A percentile compares a stretch with the other conserved stretches of the same genome.
phyloP scores from a whole-genome alignment of 2,329 filamentous ascomycete species.

The Decorospora gaudefroyi region DNA sequence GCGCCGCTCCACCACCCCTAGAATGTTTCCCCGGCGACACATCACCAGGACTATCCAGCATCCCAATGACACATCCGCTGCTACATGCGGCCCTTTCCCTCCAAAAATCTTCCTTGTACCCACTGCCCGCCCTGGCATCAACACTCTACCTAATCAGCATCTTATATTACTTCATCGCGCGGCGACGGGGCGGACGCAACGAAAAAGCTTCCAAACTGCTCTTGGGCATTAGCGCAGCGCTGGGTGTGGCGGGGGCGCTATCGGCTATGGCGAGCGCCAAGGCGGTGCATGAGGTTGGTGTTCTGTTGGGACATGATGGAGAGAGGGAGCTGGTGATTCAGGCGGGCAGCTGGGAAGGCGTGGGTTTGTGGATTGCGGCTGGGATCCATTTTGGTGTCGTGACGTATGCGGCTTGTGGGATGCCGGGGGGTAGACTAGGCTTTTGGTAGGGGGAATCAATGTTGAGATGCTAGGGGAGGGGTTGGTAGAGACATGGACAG shows the following conservation, averaged over 20 bases:
- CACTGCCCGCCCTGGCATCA: slow-evolving; percentile 8
- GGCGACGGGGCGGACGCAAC: slow-evolving; percentile 2
- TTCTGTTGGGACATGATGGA: slow-evolving; percentile 5
- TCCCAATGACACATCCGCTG: slow-evolving; percentile 5
- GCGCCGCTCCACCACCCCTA: neutral
- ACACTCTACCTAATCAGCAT: slow-evolving; percentile 1
- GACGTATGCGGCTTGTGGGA: slow-evolving; percentile 6
- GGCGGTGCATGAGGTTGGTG: slow-evolving; percentile 4
- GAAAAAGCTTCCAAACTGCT: slow-evolving; percentile 6
- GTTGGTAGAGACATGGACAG: neutral
- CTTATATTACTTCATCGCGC: slow-evolving; percentile 7
- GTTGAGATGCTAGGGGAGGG: too few species aligned
- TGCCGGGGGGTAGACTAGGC: slow-evolving; percentile 1
- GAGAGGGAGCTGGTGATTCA: slow-evolving; percentile 1
- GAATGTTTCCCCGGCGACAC: slow-evolving; percentile 9
- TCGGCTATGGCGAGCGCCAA: slow-evolving; percentile 6
- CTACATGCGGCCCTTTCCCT: slow-evolving; percentile 3
- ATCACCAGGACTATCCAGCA: slow-evolving; percentile 2
- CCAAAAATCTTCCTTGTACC: slow-evolving; percentile 7
- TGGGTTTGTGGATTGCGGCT: slow-evolving; percentile 8
- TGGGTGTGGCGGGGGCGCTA: slow-evolving; percentile 10
- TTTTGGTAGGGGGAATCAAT: neutral
- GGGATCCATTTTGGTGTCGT: slow-evolving; percentile 8
- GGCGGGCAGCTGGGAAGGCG: slow-evolving; percentile 5
- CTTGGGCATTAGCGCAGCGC: slow-evolving; percentile 5